Conservation (phyloP, 2,329 filamentous ascomycete genomes). For the Beauveria brongniartii region DNA sequence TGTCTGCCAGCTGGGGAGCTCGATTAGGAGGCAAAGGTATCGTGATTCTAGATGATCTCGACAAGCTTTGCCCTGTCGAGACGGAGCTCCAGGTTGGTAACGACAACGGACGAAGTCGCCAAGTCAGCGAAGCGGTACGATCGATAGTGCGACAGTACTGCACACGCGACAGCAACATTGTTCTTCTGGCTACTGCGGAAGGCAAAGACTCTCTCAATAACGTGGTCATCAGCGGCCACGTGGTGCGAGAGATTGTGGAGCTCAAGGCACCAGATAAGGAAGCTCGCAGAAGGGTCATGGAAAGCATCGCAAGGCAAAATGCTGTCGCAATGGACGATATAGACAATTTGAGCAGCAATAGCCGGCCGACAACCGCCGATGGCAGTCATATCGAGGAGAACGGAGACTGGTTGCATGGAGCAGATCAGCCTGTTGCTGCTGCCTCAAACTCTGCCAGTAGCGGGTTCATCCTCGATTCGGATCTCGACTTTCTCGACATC, state of each 20-base stretch:
- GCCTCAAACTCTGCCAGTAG: slow-evolving; percentile 30
- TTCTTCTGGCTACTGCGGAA: slow-evolving; percentile 83
- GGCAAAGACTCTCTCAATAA: slow-evolving; percentile 89
- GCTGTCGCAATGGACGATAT: slow-evolving; percentile 31
- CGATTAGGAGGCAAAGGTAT: slow-evolving; percentile 74
- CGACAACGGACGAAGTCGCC: slow-evolving; percentile 85
- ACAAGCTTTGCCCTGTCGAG: slow-evolving; percentile 86
- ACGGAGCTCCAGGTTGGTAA: slow-evolving; percentile 90
- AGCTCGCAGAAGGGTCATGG: slow-evolving; percentile 72
- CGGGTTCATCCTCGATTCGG: slow-evolving; percentile 65
- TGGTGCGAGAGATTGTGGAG: slow-evolving; percentile 83
- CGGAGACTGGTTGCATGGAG: slow-evolving; percentile 70
- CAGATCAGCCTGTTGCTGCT: slow-evolving; percentile 46
- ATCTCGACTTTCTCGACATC: slow-evolving; percentile 85
- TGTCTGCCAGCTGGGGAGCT: slow-evolving; percentile 84
- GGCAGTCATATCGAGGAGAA: slow-evolving; percentile 46
- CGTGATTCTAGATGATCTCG: slow-evolving; percentile 86
- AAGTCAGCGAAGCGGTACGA: slow-evolving; percentile 83
- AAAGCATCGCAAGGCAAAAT: slow-evolving; percentile 60
- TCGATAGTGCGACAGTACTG: slow-evolving; percentile 80
- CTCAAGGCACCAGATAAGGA: slow-evolving; percentile 92
- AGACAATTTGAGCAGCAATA: slow-evolving; percentile 35
- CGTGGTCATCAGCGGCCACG: slow-evolving; percentile 81
- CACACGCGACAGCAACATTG: slow-evolving; percentile 67
- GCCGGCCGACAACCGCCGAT: slow-evolving; percentile 49